Conservation (phyloP, 345 rosid species). For the Ailanthus altissimus region DNA sequence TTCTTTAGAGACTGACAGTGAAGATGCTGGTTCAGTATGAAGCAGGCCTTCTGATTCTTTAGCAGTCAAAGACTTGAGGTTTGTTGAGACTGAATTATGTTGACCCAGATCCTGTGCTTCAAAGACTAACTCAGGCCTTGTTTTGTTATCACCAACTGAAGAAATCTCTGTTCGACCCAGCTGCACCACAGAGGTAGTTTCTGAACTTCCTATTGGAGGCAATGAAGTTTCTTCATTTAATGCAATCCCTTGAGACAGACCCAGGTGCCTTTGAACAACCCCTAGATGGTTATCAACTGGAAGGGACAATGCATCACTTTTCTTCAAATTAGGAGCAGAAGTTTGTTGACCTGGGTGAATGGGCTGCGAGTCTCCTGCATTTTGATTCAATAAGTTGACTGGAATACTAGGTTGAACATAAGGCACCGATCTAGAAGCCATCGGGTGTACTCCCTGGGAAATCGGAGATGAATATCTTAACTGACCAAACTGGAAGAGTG, state of each 20-base stretch:
- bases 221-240: constrained; percentile 36
- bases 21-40: constrained; percentile 37
- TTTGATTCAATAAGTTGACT: constrained; percentile 50
- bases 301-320: constrained; percentile 37
- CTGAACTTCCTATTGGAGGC: constrained; percentile 39
- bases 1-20: constrained; percentile 35
- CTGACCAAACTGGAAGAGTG: constrained; percentile 93
- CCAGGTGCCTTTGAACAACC: constrained; percentile 43
- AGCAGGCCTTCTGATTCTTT: constrained; percentile 48
- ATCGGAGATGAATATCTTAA: constrained; percentile 72
- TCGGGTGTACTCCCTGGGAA: constrained; percentile 72
- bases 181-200: constrained; percentile 30
- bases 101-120: constrained; percentile 36
- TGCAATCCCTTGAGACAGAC: constrained; percentile 44
- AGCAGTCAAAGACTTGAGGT: constrained; percentile 32
- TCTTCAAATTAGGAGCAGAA: constrained; percentile 34
- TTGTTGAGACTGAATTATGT: constrained; percentile 37
- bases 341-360: constrained; percentile 49
- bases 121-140: constrained; percentile 38
- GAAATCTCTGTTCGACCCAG: constrained; percentile 50
- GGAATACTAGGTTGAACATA: constrained; percentile 52
- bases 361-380: constrained; percentile 44
- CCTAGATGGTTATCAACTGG: constrained; percentile 46
- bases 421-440: constrained; percentile 62
- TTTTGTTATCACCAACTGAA: constrained; percentile 27